Conservation (phyloP, 495 filamentous ascomycete genomes). For the Amorphotheca resinae region DNA sequence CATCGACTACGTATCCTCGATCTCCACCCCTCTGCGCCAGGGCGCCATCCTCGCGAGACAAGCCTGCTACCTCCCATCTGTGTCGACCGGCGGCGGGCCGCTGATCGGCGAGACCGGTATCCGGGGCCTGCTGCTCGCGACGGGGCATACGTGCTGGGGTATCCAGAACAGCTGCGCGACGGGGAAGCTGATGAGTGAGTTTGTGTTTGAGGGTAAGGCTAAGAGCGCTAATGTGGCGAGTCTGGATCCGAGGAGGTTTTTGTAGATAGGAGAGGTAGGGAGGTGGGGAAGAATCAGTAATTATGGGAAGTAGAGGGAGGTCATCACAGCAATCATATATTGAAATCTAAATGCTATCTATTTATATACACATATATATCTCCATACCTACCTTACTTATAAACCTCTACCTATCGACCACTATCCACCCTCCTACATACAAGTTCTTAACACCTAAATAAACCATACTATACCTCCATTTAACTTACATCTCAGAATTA, state of each 20-base stretch:
- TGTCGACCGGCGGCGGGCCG: conserved; percentile 52
- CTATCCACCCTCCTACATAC: too few species aligned
- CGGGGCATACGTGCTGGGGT: conserved; percentile 95
- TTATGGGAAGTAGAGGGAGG: too few species aligned
- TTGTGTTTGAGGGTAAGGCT: conserved; percentile 68
- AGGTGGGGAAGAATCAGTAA: too few species aligned
- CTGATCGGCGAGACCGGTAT: conserved; percentile 65
- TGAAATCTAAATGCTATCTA: too few species aligned
- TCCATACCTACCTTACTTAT: too few species aligned
- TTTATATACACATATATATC: too few species aligned
- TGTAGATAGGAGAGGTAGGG: conserved; percentile 5
- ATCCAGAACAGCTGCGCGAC: conserved; percentile 94
- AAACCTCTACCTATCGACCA: too few species aligned
- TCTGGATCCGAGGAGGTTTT: conserved; percentile 49
- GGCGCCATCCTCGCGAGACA: conserved; percentile 73
- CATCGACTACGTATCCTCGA: conserved; percentile 62
- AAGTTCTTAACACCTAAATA: too few species aligned
- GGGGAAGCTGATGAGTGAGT: conserved; percentile 76
- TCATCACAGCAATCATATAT: too few species aligned
- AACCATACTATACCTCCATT: too few species aligned
- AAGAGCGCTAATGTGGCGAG: conserved; percentile 60
- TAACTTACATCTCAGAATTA: too few species aligned
- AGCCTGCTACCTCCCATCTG: conserved; percentile 84
- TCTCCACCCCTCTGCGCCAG: conserved; percentile 63
- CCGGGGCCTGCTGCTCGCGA: conserved; percentile 68